Evolutionary conservation across 2,329 filamentous ascomycete species (phyloP).

Genomic region (Talaromyces sp.): DNA sequence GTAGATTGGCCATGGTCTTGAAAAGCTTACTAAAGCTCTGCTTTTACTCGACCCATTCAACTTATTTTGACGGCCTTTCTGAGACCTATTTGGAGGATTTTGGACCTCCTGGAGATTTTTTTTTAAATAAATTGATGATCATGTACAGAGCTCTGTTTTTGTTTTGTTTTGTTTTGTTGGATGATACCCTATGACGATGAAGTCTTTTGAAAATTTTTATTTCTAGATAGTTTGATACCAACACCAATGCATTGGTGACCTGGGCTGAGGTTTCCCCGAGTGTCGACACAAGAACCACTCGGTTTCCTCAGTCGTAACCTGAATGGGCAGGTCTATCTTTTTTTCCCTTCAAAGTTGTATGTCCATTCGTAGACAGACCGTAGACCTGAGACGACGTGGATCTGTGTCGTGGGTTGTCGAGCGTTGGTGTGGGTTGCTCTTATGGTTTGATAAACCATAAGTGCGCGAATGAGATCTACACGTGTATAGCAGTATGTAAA

Average conservation of each 20-base stretch:
- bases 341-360: neutral
- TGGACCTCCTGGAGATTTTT: neutral
- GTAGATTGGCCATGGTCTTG: neutral
- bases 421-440: neutral
- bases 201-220: neutral
- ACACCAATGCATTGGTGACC: neutral
- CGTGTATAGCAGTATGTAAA: neutral
- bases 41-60: neutral
- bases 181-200: neutral
- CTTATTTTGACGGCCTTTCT: neutral
- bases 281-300: slow-evolving; percentile 9
- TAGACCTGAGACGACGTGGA: neutral
- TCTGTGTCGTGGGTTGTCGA: neutral
- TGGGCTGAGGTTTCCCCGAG: slow-evolving; percentile 7
- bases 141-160: neutral
- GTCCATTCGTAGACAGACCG: neutral
- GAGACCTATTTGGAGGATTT: neutral
- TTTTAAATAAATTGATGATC: neutral
- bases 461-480: neutral
- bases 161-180: neutral
- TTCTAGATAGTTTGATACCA: neutral
- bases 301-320: slow-evolving; percentile 5
- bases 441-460: neutral
- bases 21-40: neutral
- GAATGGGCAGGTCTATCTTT: slow-evolving; percentile 4